Percentiles rank a stretch among this genome's conserved stretches.
These are phyloP conservation scores for Solanum chaucha DNA, from an alignment of 257 asterid species.

Conservation along the genomic window DNA sequence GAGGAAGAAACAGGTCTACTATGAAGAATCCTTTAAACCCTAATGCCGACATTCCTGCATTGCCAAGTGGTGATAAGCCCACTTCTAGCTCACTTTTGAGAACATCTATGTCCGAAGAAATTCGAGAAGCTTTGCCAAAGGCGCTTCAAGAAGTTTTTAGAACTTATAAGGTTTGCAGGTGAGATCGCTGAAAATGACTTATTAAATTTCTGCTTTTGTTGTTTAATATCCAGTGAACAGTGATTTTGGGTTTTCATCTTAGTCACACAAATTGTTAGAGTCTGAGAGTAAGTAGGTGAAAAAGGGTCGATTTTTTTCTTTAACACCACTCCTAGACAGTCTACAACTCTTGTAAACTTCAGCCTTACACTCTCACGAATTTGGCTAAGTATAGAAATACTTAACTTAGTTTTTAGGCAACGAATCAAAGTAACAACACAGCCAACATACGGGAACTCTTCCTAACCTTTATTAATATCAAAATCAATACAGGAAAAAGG, in stretches of 20 bases:
- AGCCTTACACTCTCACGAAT: no score
- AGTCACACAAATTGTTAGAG: not conserved
- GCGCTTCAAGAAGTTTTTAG: slow-evolving; percentile 57
- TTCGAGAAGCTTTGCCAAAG: slow-evolving; percentile 47
- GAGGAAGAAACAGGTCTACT: slow-evolving; percentile 15
- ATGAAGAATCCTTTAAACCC: slow-evolving; percentile 12
- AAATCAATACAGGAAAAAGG: no score
- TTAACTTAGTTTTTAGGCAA: no score
- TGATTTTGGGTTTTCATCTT: not conserved
- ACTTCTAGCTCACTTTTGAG: slow-evolving; percentile 14
- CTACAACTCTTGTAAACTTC: no score
- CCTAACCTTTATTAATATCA: no score
- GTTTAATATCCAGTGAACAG: not conserved
- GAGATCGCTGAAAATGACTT: slow-evolving; percentile 8
- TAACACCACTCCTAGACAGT: no score
- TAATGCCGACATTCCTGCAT: not conserved
- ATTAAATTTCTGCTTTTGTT: not conserved
- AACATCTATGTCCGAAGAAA: slow-evolving; percentile 49
- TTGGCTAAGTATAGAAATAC: no score
- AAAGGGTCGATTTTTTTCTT: no score
- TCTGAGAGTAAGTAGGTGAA: not conserved
- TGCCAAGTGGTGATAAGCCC: not conserved
- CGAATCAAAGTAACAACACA: no score
- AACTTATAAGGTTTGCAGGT: slow-evolving; percentile 77
- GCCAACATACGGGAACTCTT: no score